Evolutionary conservation across 116 monocot genomes (phyloP).

Genomic region (Dioscorea cayenensis): DNA sequence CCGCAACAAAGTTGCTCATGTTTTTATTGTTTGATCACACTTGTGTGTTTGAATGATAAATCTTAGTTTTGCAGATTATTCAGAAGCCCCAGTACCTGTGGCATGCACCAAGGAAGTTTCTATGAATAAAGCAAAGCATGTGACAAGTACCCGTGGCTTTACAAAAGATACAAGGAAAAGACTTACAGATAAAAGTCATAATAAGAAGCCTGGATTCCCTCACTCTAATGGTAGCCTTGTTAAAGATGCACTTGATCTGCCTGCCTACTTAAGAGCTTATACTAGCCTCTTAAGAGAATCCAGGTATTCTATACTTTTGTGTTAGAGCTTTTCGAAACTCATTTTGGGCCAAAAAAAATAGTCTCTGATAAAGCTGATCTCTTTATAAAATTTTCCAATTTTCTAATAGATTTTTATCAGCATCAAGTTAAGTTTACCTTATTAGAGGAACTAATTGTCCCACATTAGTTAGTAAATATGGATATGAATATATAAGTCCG

Average conservation of each 20-base stretch:
- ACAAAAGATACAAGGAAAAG: conserved; percentile 13
- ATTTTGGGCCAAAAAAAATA: background rate
- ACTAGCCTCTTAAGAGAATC: conserved; percentile 43
- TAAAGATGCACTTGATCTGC: conserved; percentile 22
- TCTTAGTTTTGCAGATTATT: conserved; percentile 16
- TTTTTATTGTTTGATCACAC: background rate
- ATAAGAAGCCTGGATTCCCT: conserved; percentile 17
- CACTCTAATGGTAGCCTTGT: conserved; percentile 14
- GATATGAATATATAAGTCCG: too few relatives aligned
- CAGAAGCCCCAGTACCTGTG: conserved; percentile 21
- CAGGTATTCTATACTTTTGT: conserved; percentile 35
- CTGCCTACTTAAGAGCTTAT: conserved; percentile 44
- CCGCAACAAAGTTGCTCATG: background rate
- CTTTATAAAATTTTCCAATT: background rate
- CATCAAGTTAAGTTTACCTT: too few relatives aligned
- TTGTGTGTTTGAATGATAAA: conserved; percentile 1
- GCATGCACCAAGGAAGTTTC: conserved; percentile 30
- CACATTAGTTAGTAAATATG: too few relatives aligned
- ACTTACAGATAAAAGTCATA: conserved; percentile 4
- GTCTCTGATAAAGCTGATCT: too few relatives aligned
- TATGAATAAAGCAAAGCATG: conserved; percentile 14
- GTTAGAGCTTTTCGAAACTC: background rate
- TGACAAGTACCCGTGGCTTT: background rate
- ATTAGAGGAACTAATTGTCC: too few relatives aligned
- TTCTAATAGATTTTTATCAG: too few relatives aligned